Base-by-base conservation (phyloP, 75 land plant genomes). In the Pinus taeda region DNA sequence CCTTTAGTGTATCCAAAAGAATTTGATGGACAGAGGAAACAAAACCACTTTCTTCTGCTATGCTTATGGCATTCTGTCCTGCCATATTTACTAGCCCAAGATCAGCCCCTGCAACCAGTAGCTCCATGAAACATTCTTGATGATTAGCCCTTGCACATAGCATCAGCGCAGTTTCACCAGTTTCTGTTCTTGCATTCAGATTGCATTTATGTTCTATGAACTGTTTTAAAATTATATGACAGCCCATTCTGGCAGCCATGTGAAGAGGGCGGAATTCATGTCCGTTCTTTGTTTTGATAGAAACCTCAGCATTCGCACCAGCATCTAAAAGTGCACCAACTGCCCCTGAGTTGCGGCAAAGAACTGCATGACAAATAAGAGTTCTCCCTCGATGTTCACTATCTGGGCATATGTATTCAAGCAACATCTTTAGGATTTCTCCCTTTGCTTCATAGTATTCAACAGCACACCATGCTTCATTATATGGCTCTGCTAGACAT, bases 381-480 rank as follows among this genome's bases (percentile, higher is more conserved):
- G 88, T 78, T 74, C 88, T 62, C 13, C 87, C 88, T 26, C 59
- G 59, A 26, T 83, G 87, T 59, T 78, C 82, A 58, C 77, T 72
- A 45, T 80, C 78, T 22, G 86, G 63, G 20, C 82, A 77, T 29
- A 74, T 20, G 59, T 85, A 75, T 26, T 80, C 57, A 36, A 88
- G 88, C n/a, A 88, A 78, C 55, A 76, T 75, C n/a, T 67, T 74
- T 15, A 88, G 63, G 72, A 88, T 80, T 60, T 71, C 36, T 29
- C 87, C 84, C 71, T 59, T 79, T 20, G 84, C 77, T 80, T 88
- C 90, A 81, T 75, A 88, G 67, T 85, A 88, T 63, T 88, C 90
- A 39, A 88, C 82, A 13, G 90, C 88, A 75, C 90, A 88, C 87
- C 87, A 88, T 58, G 74, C 79, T 79, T 85, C 87, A 76, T 77